Conservation (phyloP, 2,329 filamentous ascomycete species). For the Epichloe sp. region DNA sequence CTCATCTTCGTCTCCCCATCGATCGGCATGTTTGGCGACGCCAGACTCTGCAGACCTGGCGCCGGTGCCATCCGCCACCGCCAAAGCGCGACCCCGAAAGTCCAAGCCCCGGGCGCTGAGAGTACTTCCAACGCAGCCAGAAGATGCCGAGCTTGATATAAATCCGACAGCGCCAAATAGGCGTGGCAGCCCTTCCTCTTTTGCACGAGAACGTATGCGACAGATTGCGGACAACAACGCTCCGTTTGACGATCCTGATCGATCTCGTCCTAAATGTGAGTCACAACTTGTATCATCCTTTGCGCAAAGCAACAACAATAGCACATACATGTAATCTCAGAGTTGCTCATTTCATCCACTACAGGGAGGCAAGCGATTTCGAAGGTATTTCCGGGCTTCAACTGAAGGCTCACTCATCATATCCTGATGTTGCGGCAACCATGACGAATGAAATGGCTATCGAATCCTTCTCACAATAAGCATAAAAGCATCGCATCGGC, state of each 20-base stretch:
- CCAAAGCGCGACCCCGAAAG: slow-evolving; percentile 14
- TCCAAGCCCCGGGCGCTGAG: slow-evolving; percentile 17
- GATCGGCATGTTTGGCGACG: slow-evolving; percentile 4
- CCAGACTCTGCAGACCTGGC: slow-evolving; percentile 8
- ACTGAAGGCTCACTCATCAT: not conserved
- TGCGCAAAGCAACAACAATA: not conserved
- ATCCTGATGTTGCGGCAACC: not conserved
- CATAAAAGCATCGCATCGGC: slow-evolving; percentile 2
- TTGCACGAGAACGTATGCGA: slow-evolving; percentile 30
- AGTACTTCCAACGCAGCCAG: slow-evolving; percentile 25
- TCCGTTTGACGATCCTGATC: slow-evolving; percentile 30
- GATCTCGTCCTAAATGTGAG: slow-evolving; percentile 27
- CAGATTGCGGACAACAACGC: slow-evolving; percentile 29
- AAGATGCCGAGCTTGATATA: slow-evolving; percentile 18
- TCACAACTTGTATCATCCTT: not conserved
- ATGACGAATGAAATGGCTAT: slow-evolving; percentile 3
- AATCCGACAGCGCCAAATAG: slow-evolving; percentile 16
- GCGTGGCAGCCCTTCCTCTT: slow-evolving; percentile 29
- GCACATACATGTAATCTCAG: not conserved
- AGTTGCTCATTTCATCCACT: not conserved
- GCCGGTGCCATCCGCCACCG: slow-evolving; percentile 8
- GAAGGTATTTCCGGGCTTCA: slow-evolving; percentile 7
- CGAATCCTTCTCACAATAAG: not conserved
- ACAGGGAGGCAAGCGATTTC: slow-evolving; percentile 6
- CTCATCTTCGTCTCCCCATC: not conserved